Conservation (phyloP, 164 flowering plant genomes). For the Vitis labrusca region DNA sequence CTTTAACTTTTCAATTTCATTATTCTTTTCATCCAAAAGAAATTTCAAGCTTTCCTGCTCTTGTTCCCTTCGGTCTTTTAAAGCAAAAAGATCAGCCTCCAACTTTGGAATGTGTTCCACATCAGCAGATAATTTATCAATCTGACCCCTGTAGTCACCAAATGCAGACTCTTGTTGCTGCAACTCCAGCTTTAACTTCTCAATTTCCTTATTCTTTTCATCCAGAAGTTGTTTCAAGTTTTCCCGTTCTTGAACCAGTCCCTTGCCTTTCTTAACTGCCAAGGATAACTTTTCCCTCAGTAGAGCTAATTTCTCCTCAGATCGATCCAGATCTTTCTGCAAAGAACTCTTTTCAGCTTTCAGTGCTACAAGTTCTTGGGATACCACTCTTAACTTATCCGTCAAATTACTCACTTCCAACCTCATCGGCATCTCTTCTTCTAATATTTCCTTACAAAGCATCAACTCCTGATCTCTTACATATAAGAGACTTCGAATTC, state of each 20-base stretch:
- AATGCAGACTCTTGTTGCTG: constrained; percentile 50
- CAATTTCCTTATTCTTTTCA: constrained; percentile 72
- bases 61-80: constrained; percentile 57
- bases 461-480: constrained; percentile 54
- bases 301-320: constrained; percentile 72
- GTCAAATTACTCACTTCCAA: constrained; percentile 38
- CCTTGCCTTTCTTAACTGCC: constrained; percentile 99
- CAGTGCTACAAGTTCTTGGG: constrained; percentile 45
- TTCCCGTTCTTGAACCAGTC: constrained; percentile 84
- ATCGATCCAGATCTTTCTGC: constrained; percentile 59
- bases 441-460: constrained; percentile 49
- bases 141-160: constrained; percentile 47
- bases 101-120: constrained; percentile 48
- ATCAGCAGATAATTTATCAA: constrained; percentile 46
- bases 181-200: constrained; percentile 60
- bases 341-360: constrained; percentile 55
- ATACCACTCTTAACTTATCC: constrained; percentile 36
- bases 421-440: constrained; percentile 52
- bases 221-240: constrained; percentile 48
- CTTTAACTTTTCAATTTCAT: constrained; percentile 73
- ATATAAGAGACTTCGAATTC: constrained; percentile 50
- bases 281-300: constrained; percentile 86
- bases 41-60: too few species aligned
- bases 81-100: constrained; percentile 52
- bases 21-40: constrained; percentile 49